A percentile compares a stretch with the other conserved stretches of the same genome.
phyloP scores from a whole-genome alignment of 1,284 basidiomycete species.

The Lignosus rhinocerotis region DNA sequence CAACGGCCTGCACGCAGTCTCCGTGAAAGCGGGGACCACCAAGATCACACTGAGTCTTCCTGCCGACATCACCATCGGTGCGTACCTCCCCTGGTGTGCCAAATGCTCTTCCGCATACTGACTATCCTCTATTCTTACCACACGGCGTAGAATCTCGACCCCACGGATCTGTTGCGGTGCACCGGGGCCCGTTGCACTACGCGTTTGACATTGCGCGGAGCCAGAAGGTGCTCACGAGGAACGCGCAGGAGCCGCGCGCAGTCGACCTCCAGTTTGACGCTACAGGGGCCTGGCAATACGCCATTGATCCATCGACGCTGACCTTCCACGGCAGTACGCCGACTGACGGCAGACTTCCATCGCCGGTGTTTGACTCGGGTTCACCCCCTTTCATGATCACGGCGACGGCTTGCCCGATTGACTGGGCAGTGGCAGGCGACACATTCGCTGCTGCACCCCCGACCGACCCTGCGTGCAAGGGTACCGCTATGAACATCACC shows the following conservation, averaged over 20 bases:
- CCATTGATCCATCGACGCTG: constrained; percentile 56
- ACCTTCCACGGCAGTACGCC: constrained; percentile 43
- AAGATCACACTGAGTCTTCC: constrained; percentile 48
- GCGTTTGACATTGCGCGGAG: constrained; percentile 50
- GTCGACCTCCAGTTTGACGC: constrained; percentile 56
- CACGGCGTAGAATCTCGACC: constrained; percentile 46
- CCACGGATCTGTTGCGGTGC: constrained; percentile 53
- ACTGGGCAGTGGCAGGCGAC: constrained; percentile 49
- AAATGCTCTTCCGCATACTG: background rate
- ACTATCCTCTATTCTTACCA: background rate
- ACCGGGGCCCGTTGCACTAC: constrained; percentile 58
- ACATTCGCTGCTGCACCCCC: constrained; percentile 54
- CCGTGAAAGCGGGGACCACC: constrained; percentile 45
- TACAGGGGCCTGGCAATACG: constrained; percentile 51
- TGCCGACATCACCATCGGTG: constrained; percentile 50
- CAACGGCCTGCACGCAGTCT: constrained; percentile 50
- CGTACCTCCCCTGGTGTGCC: background rate
- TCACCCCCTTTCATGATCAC: constrained; percentile 52
- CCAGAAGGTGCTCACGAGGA: constrained; percentile 44
- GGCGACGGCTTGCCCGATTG: constrained; percentile 50
- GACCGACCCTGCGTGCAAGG: constrained; percentile 45
- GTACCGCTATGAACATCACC: constrained; percentile 44
- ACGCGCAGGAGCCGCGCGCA: constrained; percentile 48
- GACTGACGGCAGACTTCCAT: constrained; percentile 43
- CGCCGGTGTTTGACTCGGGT: constrained; percentile 56